Conservation (phyloP, 768 basidiomycete genomes). For the Pulveroboletus frians region DNA sequence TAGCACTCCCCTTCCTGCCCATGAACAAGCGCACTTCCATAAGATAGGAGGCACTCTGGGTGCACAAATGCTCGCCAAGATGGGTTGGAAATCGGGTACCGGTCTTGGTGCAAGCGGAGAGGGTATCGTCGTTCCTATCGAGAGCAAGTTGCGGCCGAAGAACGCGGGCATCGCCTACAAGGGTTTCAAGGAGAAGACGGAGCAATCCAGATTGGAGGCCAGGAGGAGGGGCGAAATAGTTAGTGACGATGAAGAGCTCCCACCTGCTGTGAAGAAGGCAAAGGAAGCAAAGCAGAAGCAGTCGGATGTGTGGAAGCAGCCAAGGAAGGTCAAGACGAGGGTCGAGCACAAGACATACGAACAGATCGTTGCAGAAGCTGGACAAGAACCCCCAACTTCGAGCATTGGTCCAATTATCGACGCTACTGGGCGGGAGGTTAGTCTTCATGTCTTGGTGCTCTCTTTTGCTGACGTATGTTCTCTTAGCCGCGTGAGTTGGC, state of each 20-base stretch:
- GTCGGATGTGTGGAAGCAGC: constrained; percentile 80
- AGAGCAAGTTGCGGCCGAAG: constrained; percentile 78
- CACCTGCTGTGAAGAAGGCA: constrained; percentile 31
- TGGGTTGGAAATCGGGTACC: constrained; percentile 86
- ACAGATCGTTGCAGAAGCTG: constrained; percentile 86
- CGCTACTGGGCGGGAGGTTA: constrained; percentile 85
- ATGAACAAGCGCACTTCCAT: constrained; percentile 77
- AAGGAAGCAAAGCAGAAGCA: constrained; percentile 55
- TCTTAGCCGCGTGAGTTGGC: constrained; percentile 78
- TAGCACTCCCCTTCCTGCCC: constrained; percentile 48
- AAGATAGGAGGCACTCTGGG: constrained; percentile 76
- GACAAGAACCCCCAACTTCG: constrained; percentile 46
- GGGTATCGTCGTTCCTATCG: constrained; percentile 85
- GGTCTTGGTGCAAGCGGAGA: constrained; percentile 73
- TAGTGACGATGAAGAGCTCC: constrained; percentile 61
- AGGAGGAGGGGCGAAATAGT: constrained; percentile 65
- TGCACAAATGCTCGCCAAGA: constrained; percentile 86
- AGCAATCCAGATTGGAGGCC: constrained; percentile 78
- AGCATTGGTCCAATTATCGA: constrained; percentile 89
- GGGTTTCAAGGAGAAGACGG: constrained; percentile 85
- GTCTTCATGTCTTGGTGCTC: constrained; percentile 25
- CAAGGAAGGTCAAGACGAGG: constrained; percentile 79
- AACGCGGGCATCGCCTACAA: constrained; percentile 84
- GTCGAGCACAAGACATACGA: constrained; percentile 97
- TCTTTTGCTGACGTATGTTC: constrained; percentile 6